Conservation (phyloP, 345 rosid genomes). For the Camelina sativa region DNA sequence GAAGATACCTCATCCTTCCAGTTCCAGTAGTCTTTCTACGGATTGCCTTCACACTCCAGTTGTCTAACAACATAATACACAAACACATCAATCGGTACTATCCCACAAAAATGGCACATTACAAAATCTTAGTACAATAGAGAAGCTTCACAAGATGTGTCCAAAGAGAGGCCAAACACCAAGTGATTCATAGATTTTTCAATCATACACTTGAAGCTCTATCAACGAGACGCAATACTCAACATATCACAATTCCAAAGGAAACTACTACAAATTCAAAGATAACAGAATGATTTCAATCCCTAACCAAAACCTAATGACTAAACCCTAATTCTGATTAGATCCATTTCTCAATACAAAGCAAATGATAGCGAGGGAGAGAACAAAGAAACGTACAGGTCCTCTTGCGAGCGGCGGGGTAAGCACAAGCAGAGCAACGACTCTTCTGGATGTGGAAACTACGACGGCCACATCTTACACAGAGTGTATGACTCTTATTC, state of each 20-base stretch:
- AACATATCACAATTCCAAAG: too few species aligned
- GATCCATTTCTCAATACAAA: not conserved
- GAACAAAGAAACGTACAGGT: constrained; percentile 46
- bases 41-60: constrained; percentile 85
- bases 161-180: not conserved
- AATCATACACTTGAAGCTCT: not conserved
- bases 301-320: not conserved
- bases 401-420: constrained; percentile 68
- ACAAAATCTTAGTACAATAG: not conserved
- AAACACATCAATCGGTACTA: not conserved
- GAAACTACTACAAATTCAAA: not conserved
- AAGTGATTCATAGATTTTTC: not conserved
- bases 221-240: too few species aligned
- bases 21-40: constrained; percentile 83
- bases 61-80: constrained; percentile 45
- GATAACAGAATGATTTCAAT: not conserved
- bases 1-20: constrained; percentile 80
- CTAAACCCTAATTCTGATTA: not conserved
- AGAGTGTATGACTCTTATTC: constrained; percentile 84
- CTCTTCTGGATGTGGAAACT: constrained; percentile 88
- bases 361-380: not conserved
- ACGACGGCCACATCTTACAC: constrained; percentile 85
- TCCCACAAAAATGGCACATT: not conserved
- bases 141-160: not conserved
- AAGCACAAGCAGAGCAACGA: constrained; percentile 79